These are phyloP conservation scores for Perilla frutescens DNA, from an alignment of 257 asterid genomes.

Conservation along the genomic window DNA sequence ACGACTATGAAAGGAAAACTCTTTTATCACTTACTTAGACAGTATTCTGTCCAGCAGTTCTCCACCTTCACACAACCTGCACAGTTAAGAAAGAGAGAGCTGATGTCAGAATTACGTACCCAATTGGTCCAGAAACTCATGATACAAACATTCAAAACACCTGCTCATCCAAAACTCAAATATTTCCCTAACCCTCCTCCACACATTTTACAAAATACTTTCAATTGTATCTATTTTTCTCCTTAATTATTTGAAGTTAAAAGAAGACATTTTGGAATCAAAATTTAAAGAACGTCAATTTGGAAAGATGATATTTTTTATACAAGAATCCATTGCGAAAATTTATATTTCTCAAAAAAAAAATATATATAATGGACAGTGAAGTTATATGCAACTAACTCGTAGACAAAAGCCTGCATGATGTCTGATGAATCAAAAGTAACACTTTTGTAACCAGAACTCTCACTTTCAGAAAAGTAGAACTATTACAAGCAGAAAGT, in stretches of 20 bases:
- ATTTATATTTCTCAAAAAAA: too few relatives aligned
- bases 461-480: not conserved
- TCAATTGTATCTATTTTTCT: not conserved
- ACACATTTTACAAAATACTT: constrained; percentile 20
- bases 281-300: too few relatives aligned
- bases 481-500: not conserved
- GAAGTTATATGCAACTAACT: too few relatives aligned
- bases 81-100: constrained; percentile 34
- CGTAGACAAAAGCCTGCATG: too few relatives aligned
- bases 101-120: constrained; percentile 27
- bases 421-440: not conserved
- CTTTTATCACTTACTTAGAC: constrained; percentile 62
- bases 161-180: not conserved
- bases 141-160: constrained; percentile 8
- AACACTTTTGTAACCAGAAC: not conserved
- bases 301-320: too few relatives aligned
- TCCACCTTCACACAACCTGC: constrained; percentile 99
- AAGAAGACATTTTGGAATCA: too few relatives aligned
- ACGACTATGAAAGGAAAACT: constrained; percentile 18
- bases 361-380: too few relatives aligned
- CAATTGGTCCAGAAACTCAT: not conserved
- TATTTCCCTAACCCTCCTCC: not conserved
- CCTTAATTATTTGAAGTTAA: too few relatives aligned
- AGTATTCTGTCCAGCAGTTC: constrained; percentile 88
- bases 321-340: too few relatives aligned